These are phyloP conservation scores for Ophiostoma novo-ulmi DNA, from an alignment of 2,329 filamentous ascomycete genomes.

Conservation along the genomic window DNA sequence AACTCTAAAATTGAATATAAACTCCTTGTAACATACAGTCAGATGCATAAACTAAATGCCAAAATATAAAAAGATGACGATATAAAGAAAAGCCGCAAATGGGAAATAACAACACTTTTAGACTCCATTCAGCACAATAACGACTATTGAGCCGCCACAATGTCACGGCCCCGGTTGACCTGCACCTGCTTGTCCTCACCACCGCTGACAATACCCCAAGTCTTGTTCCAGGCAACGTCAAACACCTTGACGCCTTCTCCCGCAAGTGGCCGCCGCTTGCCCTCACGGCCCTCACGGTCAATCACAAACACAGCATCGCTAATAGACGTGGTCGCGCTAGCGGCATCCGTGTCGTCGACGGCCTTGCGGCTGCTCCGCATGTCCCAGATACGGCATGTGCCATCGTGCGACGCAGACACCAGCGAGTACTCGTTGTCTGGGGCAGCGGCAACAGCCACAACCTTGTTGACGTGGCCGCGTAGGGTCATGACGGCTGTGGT, in stretches of 20 bases:
- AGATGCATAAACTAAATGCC: conserved; percentile 15
- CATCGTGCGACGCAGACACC: conserved; percentile 85
- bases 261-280: conserved; percentile 58
- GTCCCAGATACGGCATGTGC: conserved; percentile 92
- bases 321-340: conserved; percentile 44
- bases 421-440: conserved; percentile 73
- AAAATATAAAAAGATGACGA: conserved; percentile 4
- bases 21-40: conserved; percentile 11
- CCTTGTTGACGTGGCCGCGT: conserved; percentile 76
- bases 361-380: conserved; percentile 63
- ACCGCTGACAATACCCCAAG: conserved; percentile 81
- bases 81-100: conserved; percentile 15
- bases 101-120: conserved; percentile 15
- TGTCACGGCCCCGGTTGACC: conserved; percentile 66
- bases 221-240: conserved; percentile 76
- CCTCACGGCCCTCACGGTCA: conserved; percentile 61
- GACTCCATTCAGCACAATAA: not conserved
- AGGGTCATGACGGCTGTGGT: conserved; percentile 84
- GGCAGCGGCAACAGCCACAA: conserved; percentile 46
- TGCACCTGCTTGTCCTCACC: conserved; percentile 95
- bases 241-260: conserved; percentile 91
- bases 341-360: conserved; percentile 31
- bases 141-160: conserved; percentile 35
- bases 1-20: conserved; percentile 3
- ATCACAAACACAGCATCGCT: conserved; percentile 72